These are phyloP conservation scores for Quambalaria eucalypti DNA, from an alignment of 1,284 basidiomycete genomes.

Conservation along the genomic window DNA sequence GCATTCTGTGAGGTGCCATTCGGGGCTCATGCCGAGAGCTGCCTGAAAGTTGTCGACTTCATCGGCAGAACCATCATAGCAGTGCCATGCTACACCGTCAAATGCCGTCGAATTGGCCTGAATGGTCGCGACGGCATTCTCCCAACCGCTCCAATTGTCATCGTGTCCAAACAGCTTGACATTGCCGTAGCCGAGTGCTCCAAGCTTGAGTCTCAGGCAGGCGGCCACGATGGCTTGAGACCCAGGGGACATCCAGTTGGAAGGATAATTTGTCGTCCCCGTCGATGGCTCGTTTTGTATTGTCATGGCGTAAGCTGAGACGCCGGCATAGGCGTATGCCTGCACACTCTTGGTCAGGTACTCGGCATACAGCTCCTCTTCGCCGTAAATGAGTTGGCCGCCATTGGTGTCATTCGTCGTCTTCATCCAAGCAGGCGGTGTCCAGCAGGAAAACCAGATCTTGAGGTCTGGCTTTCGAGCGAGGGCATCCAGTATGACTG, in stretches of 20 bases:
- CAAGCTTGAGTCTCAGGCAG: slow-evolving; percentile 14
- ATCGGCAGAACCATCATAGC: slow-evolving; percentile 19
- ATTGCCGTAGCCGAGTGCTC: neutral
- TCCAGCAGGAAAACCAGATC: slow-evolving; percentile 24
- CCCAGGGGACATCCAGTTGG: slow-evolving; percentile 16
- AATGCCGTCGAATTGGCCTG: slow-evolving; percentile 16
- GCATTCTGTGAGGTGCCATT: neutral
- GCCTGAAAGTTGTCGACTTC: neutral
- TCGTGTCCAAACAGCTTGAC: slow-evolving; percentile 30
- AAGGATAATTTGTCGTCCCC: slow-evolving; percentile 16
- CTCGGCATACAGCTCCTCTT: slow-evolving; percentile 14
- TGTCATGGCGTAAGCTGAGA: slow-evolving; percentile 25
- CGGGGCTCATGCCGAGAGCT: neutral
- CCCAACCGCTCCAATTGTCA: slow-evolving; percentile 21
- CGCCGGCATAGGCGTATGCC: slow-evolving; percentile 12
- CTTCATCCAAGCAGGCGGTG: slow-evolving; percentile 33
- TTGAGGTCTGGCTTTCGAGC: slow-evolving; percentile 21
- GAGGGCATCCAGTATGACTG: slow-evolving; percentile 21
- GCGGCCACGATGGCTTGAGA: slow-evolving; percentile 12
- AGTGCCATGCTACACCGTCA: slow-evolving; percentile 33
- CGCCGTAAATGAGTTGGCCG: slow-evolving; percentile 16
- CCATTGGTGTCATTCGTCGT: slow-evolving; percentile 19
- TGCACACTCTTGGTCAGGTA: slow-evolving; percentile 20
- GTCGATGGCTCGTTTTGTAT: slow-evolving; percentile 32
- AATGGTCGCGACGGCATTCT: slow-evolving; percentile 18